A percentile compares a stretch with the other conserved stretches of the same genome.
These are phyloP conservation scores for Leishmania martiniquensis DNA, from an alignment of 208 protist species.

Conservation along the genomic window DNA sequence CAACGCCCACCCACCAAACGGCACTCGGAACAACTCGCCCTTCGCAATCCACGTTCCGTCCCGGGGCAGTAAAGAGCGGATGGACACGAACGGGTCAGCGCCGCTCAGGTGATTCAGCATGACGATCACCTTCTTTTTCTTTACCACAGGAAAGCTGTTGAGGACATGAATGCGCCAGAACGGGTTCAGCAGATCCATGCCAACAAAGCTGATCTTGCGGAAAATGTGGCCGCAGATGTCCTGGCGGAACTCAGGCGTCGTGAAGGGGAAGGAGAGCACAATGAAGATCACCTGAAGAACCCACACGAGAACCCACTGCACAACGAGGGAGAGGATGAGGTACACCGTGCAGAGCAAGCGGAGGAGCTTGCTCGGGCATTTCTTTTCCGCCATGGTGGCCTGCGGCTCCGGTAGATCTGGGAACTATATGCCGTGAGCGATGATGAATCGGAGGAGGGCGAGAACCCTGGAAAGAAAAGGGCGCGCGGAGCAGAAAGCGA, in stretches of 20 bases:
- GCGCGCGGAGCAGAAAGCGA: neutral
- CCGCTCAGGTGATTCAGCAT: constrained; percentile 89
- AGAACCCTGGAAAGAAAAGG: neutral
- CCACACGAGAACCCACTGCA: constrained; percentile 74
- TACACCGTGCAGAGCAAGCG: constrained; percentile 60
- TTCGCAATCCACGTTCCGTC: constrained; percentile 88
- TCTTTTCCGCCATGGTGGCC: constrained; percentile 5
- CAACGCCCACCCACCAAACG: constrained; percentile 85
- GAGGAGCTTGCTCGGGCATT: constrained; percentile 29
- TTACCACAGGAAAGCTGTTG: constrained; percentile 65
- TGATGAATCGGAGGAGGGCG: neutral
- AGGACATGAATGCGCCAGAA: constrained; percentile 78
- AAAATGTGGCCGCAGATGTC: constrained; percentile 86
- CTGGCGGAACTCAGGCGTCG: constrained; percentile 47
- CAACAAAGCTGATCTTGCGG: constrained; percentile 57
- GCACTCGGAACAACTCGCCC: constrained; percentile 76
- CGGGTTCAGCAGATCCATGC: constrained; percentile 76
- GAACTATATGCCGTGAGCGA: neutral
- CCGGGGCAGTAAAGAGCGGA: constrained; percentile 71
- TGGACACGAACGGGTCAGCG: constrained; percentile 78
- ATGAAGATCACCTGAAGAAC: constrained; percentile 69
- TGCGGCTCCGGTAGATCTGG: neutral
- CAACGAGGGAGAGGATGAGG: constrained; percentile 44
- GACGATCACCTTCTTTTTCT: constrained; percentile 70
- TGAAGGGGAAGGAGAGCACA: constrained; percentile 64